Conservation (phyloP, 2,329 filamentous ascomycete genomes). For the Penicillium capsulatum region DNA sequence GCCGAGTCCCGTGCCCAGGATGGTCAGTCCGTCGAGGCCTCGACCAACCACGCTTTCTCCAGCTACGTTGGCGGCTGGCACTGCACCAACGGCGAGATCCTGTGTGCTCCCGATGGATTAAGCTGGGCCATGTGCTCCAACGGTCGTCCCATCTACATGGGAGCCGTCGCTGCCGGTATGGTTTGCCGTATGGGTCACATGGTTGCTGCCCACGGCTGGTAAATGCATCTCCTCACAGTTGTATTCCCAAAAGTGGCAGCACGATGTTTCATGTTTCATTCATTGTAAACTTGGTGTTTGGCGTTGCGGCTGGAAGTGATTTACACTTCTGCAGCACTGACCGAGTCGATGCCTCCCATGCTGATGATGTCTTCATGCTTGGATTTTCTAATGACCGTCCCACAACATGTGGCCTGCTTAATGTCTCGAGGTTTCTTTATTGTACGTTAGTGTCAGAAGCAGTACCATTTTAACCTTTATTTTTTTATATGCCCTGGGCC, state of each 20-base stretch:
- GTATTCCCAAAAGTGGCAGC: too few relatives aligned
- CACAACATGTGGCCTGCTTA: background rate
- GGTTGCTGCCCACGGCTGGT: conserved; percentile 5
- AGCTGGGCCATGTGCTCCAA: conserved; percentile 35
- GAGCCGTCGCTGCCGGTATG: conserved; percentile 37
- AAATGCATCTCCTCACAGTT: background rate
- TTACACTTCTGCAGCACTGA: too few relatives aligned
- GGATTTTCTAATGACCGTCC: background rate
- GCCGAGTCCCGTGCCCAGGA: conserved; percentile 8
- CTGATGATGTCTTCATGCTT: conserved; percentile 10
- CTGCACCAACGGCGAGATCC: conserved; percentile 30
- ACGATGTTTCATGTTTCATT: too few relatives aligned
- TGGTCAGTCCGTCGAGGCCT: conserved; percentile 8
- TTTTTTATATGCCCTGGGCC: background rate
- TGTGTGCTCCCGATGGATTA: conserved; percentile 31
- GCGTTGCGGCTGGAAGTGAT: background rate
- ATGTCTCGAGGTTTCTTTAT: conserved; percentile 3
- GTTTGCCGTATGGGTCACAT: conserved; percentile 29
- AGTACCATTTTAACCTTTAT: conserved; percentile 5
- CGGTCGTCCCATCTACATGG: conserved; percentile 34
- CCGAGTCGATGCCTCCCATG: conserved; percentile 3
- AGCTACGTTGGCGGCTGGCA: conserved; percentile 12
- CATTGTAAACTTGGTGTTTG: background rate
- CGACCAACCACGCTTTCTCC: conserved; percentile 17
- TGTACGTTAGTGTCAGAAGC: conserved; percentile 12